These are phyloP conservation scores for Fusarium metavorans DNA, from an alignment of 2,329 filamentous ascomycete species.

Conservation along the genomic window DNA sequence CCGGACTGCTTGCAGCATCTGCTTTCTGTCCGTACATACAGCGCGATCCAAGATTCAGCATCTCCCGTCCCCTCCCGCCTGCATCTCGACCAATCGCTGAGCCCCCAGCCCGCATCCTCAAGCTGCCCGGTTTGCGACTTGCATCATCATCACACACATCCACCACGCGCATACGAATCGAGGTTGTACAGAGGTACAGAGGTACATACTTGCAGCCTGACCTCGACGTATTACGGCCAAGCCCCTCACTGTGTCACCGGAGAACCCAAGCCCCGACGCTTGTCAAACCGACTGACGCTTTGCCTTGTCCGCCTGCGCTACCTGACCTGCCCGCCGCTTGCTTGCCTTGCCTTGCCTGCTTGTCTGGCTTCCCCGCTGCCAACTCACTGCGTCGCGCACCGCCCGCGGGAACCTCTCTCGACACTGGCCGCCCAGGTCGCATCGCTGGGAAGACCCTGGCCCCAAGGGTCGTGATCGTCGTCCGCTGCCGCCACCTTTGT, in stretches of 20 bases:
- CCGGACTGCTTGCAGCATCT: slow-evolving; percentile 26
- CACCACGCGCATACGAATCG: slow-evolving; percentile 16
- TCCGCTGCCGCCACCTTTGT: slow-evolving; percentile 39
- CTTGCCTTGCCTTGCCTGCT: slow-evolving; percentile 7
- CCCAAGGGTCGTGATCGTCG: slow-evolving; percentile 41
- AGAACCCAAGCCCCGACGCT: neutral
- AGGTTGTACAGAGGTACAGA: slow-evolving; percentile 17
- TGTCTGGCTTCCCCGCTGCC: slow-evolving; percentile 30
- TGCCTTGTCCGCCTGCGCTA: slow-evolving; percentile 4
- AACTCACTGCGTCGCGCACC: slow-evolving; percentile 31
- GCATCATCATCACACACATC: slow-evolving; percentile 24
- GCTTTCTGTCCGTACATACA: slow-evolving; percentile 18
- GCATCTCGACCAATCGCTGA: slow-evolving; percentile 34
- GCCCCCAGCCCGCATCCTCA: slow-evolving; percentile 20
- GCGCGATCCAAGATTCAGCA: slow-evolving; percentile 14
- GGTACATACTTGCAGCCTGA: slow-evolving; percentile 22
- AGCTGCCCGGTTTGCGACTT: slow-evolving; percentile 29
- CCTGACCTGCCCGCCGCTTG: slow-evolving; percentile 21
- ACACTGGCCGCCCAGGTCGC: slow-evolving; percentile 13
- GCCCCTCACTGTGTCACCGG: slow-evolving; percentile 41
- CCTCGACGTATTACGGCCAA: slow-evolving; percentile 30
- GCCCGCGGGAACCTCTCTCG: slow-evolving; percentile 9
- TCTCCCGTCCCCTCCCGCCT: slow-evolving; percentile 30
- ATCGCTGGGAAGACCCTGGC: slow-evolving; percentile 40
- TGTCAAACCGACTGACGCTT: slow-evolving; percentile 14